Percentiles rank a stretch among this genome's conserved stretches.
Evolutionary conservation across 805 yeast species (phyloP).

Genomic region (Ogataea methylovora): DNA sequence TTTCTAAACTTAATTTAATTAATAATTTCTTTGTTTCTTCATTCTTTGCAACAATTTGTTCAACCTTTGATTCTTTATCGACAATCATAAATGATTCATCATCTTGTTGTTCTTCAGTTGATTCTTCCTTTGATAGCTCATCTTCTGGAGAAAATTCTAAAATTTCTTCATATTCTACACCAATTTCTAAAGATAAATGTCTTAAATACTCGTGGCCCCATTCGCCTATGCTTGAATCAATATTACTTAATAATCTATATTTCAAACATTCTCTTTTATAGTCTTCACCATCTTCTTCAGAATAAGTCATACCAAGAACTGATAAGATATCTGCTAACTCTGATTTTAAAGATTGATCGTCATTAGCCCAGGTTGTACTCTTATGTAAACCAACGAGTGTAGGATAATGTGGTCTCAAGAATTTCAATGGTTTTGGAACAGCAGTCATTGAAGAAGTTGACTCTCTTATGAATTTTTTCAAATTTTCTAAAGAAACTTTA

Average conservation of each 20-base stretch:
- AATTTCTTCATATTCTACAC: slow-evolving; percentile 66
- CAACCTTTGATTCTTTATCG: slow-evolving; percentile 20
- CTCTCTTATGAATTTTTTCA: slow-evolving; percentile 76
- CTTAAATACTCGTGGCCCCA: slow-evolving; percentile 99
- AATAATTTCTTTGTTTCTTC: slow-evolving; percentile 24
- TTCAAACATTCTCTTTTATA: slow-evolving; percentile 66
- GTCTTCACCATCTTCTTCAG: slow-evolving; percentile 52
- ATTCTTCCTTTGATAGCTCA: slow-evolving; percentile 14
- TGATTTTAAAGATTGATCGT: slow-evolving; percentile 33
- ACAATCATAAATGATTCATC: slow-evolving; percentile 5
- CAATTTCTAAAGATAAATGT: slow-evolving; percentile 91
- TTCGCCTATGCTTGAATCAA: slow-evolving; percentile 52
- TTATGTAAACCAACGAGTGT: slow-evolving; percentile 52
- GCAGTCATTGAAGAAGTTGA: slow-evolving; percentile 99
- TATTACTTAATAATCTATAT: slow-evolving; percentile 53
- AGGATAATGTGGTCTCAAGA: slow-evolving; percentile 81
- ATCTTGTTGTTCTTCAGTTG: slow-evolving; percentile 22
- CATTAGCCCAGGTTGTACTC: slow-evolving; percentile 47
- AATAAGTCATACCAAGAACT: slow-evolving; percentile 90
- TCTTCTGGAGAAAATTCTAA: slow-evolving; percentile 12
- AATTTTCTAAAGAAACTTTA: slow-evolving; percentile 51
- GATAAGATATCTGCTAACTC: slow-evolving; percentile 84
- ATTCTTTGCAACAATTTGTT: slow-evolving; percentile 2
- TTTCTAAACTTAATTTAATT: slow-evolving; percentile 58
- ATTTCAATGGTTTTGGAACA: slow-evolving; percentile 96